phyloP scores from a whole-genome alignment of 2,329 filamentous ascomycete genomes.

The Hyphodiscus sp. region DNA sequence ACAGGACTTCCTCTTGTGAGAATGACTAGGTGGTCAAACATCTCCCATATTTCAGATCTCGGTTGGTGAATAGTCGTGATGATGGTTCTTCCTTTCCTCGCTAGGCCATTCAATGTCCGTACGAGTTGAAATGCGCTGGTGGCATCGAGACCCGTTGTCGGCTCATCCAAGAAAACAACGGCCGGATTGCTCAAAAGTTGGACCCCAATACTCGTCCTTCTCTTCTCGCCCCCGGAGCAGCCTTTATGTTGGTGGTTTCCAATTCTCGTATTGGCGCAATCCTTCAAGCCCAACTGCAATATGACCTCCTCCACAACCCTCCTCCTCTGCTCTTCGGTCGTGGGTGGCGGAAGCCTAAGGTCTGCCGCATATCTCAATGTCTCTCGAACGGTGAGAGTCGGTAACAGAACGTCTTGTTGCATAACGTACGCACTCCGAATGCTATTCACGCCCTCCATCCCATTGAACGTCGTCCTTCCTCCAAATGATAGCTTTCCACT shows the following conservation, averaged over 20 bases:
- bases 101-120: slow-evolving; percentile 61
- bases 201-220: slow-evolving; percentile 69
- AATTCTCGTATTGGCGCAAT: slow-evolving; percentile 69
- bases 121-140: slow-evolving; percentile 71
- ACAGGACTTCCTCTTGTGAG: slow-evolving; percentile 61
- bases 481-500: slow-evolving; percentile 44
- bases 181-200: slow-evolving; percentile 75
- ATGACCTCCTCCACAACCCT: slow-evolving; percentile 71
- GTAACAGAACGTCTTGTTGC: slow-evolving; percentile 69
- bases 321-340: slow-evolving; percentile 50
- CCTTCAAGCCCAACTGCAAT: slow-evolving; percentile 66
- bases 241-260: slow-evolving; percentile 66
- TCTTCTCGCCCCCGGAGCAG: slow-evolving; percentile 74
- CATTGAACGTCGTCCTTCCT: slow-evolving; percentile 58
- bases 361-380: slow-evolving; percentile 69
- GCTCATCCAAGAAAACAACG: slow-evolving; percentile 71
- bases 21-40: slow-evolving; percentile 67
- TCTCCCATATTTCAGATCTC: slow-evolving; percentile 70
- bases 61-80: slow-evolving; percentile 73
- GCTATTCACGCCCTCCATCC: slow-evolving; percentile 42
- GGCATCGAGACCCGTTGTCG: slow-evolving; percentile 71
- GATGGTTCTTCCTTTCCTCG: slow-evolving; percentile 62
- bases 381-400: slow-evolving; percentile 68
- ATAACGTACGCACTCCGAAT: slow-evolving; percentile 65
- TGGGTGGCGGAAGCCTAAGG: slow-evolving; percentile 59